Percentiles rank a stretch among this genome's conserved stretches.
Conservation (phyloP, 2,329 filamentous ascomycete species). For the Boeremia exigua region DNA sequence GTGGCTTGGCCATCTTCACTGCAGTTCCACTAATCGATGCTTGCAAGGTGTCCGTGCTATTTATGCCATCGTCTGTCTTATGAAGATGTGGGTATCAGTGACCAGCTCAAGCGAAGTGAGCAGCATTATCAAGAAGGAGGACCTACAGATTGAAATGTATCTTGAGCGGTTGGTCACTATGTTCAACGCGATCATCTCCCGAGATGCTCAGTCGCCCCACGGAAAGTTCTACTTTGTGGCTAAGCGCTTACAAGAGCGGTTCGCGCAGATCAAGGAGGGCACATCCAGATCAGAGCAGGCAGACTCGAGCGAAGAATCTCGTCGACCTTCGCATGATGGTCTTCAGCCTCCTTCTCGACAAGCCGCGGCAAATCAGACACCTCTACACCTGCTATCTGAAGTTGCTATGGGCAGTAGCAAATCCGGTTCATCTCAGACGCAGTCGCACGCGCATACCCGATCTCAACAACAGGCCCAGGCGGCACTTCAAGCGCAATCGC, state of each 20-base stretch:
- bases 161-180: slow-evolving; percentile 55
- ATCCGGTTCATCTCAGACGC: slow-evolving; percentile 14
- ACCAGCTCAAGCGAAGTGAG: slow-evolving; percentile 57
- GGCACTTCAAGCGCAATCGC: slow-evolving; percentile 33
- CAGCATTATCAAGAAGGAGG: slow-evolving; percentile 56
- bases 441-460: slow-evolving; percentile 14
- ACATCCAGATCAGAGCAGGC: slow-evolving; percentile 38
- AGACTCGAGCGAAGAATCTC: slow-evolving; percentile 30
- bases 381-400: slow-evolving; percentile 48
- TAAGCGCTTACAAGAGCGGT: slow-evolving; percentile 53
- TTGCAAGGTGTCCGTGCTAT: slow-evolving; percentile 58
- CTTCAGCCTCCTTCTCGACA: slow-evolving; percentile 29
- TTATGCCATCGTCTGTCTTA: slow-evolving; percentile 64
- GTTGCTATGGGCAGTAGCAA: slow-evolving; percentile 48
- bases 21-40: slow-evolving; percentile 20
- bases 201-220: slow-evolving; percentile 51
- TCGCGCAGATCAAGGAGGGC: slow-evolving; percentile 53
- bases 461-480: slow-evolving; percentile 35
- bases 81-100: slow-evolving; percentile 65
- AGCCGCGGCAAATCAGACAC: slow-evolving; percentile 43
- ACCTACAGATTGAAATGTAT: slow-evolving; percentile 55
- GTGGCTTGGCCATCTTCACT: background rate
- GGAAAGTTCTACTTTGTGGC: slow-evolving; percentile 57
- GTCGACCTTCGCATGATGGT: slow-evolving; percentile 24
- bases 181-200: slow-evolving; percentile 52